Base-by-base conservation (phyloP, 805 yeast genomes). In the Kodamaea leandrae region DNA sequence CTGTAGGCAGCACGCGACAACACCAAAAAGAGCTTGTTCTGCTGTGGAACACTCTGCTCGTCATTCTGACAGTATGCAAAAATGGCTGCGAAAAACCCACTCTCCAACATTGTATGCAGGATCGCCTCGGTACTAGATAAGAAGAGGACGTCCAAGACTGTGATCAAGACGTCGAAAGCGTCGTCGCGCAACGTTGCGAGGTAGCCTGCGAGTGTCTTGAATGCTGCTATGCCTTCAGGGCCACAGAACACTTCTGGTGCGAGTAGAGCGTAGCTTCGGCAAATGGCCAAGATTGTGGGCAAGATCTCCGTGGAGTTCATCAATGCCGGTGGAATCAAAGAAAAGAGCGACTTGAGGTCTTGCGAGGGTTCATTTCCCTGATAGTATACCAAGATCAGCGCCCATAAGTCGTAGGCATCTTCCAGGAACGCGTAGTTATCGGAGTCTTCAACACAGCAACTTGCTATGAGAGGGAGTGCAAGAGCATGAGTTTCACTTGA, bases 381-480 rank as follows among this genome's bases (percentile, higher is more conserved):
- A 1, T 91, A 86, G 46, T 80, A 79, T 47, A 78, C 85, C 38
- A 88, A 57, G 2, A 85, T 58, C 1, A 82, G 70, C n/a, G 76
- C 67, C 96, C 96, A 88, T 30, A 90, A 66, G 42, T 87, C 95
- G 54, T 77, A 80, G 0, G 95, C 96, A 63, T 90, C 97, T 55
- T 90, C 97, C 14, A 83, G 73, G 7, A 90, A 59, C 0, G 88
- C 76, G 15, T 68, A 66, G 26, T 49, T 42, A 20, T 58, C 66
- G 1, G 65, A 54, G 12, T 50, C 40, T 15, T 54, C 66, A 1
- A 81, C 74, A 48, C 86, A 80, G 52, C 93, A 82, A 35, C 83
- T 76, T 9, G 66, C 63, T 18, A 89, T 71, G 44, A 87, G 63
- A 0, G 95, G 93, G 9, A 86, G 51, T 1, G 83, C 72, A 21